Conservation (phyloP, 1,284 basidiomycete species). For the Tilletia walkeri region DNA sequence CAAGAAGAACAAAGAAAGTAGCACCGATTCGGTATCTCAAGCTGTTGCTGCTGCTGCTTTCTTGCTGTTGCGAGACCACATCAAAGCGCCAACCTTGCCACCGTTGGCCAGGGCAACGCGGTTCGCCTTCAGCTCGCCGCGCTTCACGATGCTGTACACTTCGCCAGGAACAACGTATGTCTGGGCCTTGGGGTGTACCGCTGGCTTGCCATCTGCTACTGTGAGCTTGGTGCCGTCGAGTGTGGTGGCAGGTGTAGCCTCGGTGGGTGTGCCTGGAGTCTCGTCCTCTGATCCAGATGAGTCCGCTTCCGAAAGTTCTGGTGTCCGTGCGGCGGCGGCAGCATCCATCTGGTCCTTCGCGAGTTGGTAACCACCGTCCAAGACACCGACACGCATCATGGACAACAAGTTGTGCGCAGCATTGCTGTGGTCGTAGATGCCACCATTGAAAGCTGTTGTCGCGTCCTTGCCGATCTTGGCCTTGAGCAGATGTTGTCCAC, state of each 20-base stretch:
- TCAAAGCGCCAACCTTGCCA: background rate
- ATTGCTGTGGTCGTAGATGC: slow-evolving; percentile 54
- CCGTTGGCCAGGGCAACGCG: slow-evolving; percentile 8
- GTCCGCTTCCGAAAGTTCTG: slow-evolving; percentile 28
- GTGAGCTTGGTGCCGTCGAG: background rate
- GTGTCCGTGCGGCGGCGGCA: slow-evolving; percentile 30
- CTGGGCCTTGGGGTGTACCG: slow-evolving; percentile 22
- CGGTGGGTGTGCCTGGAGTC: slow-evolving; percentile 28
- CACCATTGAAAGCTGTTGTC: slow-evolving; percentile 52
- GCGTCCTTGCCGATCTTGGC: slow-evolving; percentile 52
- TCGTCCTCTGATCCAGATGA: slow-evolving; percentile 26
- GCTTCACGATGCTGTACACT: slow-evolving; percentile 47
- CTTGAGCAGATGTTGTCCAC: slow-evolving; percentile 47
- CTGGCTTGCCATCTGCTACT: background rate
- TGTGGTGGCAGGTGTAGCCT: slow-evolving; percentile 17
- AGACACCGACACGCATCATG: slow-evolving; percentile 54
- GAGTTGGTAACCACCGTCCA: slow-evolving; percentile 53
- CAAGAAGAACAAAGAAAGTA: background rate
- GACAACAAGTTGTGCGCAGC: slow-evolving; percentile 53
- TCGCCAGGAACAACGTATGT: slow-evolving; percentile 50
- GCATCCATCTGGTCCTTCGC: slow-evolving; percentile 41
- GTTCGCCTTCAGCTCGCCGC: slow-evolving; percentile 33
- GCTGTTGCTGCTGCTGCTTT: background rate
- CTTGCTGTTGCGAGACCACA: slow-evolving; percentile 12
- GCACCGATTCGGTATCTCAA: background rate